A percentile compares a stretch with the other conserved stretches of the same genome.
Evolutionary conservation across 1,284 basidiomycete species (phyloP).

Genomic region (Termitomyces sp.): DNA sequence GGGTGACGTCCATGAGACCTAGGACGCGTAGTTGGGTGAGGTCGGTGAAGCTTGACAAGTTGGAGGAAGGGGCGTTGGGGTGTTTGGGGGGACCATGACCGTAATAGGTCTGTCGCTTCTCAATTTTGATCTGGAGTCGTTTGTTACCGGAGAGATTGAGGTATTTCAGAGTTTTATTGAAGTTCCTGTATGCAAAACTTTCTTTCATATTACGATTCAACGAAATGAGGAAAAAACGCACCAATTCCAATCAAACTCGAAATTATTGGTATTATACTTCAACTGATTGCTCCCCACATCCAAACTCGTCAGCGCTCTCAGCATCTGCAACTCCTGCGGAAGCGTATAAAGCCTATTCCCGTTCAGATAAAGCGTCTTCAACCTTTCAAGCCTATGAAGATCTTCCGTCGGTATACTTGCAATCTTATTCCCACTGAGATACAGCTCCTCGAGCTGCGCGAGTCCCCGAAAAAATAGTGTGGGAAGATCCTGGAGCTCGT

Average conservation of each 20-base stretch:
- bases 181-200: slow-evolving; percentile 67
- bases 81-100: slow-evolving; percentile 22
- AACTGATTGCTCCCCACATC: slow-evolving; percentile 94
- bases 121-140: slow-evolving; percentile 44
- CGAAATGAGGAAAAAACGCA: slow-evolving; percentile 32
- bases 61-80: slow-evolving; percentile 1
- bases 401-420: slow-evolving; percentile 89
- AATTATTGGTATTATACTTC: slow-evolving; percentile 98
- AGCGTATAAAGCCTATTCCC: slow-evolving; percentile 93
- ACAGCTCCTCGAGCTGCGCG: slow-evolving; percentile 75
- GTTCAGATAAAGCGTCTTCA: slow-evolving; percentile 84
- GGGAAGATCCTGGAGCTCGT: slow-evolving; percentile 90
- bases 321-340: slow-evolving; percentile 85
- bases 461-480: slow-evolving; percentile 72
- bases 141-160: slow-evolving; percentile 58
- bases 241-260: slow-evolving; percentile 99
- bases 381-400: slow-evolving; percentile 60
- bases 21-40: slow-evolving; percentile 81
- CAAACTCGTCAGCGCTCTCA: slow-evolving; percentile 76
- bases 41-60: slow-evolving; percentile 81
- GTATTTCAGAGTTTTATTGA: slow-evolving; percentile 90
- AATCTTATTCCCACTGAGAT: slow-evolving; percentile 91
- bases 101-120: slow-evolving; percentile 24
- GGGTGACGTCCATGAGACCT: slow-evolving; percentile 97
- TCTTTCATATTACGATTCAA: background rate